These are phyloP conservation scores for Heterobasidion occidentale DNA, from an alignment of 1,284 basidiomycete genomes.

Conservation along the genomic window DNA sequence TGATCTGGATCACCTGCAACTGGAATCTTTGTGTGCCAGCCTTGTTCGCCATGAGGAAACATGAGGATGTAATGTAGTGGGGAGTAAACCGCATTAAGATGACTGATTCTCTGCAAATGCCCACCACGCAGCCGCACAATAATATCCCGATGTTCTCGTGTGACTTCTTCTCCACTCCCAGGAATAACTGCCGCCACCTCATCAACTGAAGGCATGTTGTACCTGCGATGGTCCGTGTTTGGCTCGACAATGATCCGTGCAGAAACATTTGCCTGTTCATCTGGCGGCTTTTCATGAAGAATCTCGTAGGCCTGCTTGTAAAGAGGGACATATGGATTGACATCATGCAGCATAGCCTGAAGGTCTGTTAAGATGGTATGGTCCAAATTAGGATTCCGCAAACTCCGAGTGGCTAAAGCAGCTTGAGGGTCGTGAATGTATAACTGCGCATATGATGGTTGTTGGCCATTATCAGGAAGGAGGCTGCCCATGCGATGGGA, in stretches of 20 bases:
- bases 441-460: slow-evolving; percentile 16
- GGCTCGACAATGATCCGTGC: slow-evolving; percentile 7
- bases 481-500: slow-evolving; percentile 15
- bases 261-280: not conserved
- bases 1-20: slow-evolving; percentile 1
- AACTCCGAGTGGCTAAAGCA: slow-evolving; percentile 9
- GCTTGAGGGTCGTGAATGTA: slow-evolving; percentile 15
- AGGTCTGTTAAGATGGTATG: slow-evolving; percentile 11
- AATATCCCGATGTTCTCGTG: slow-evolving; percentile 9
- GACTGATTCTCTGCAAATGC: slow-evolving; percentile 22
- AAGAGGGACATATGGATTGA: slow-evolving; percentile 10
- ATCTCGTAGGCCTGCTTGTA: slow-evolving; percentile 14
- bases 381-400: slow-evolving; percentile 9
- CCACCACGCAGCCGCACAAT: slow-evolving; percentile 8
- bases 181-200: slow-evolving; percentile 21
- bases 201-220: slow-evolving; percentile 19
- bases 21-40: slow-evolving; percentile 28
- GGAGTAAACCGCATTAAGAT: slow-evolving; percentile 26
- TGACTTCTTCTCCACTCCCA: slow-evolving; percentile 6
- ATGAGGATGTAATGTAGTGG: slow-evolving; percentile 31
- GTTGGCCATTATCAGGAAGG: slow-evolving; percentile 7
- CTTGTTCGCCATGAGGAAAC: slow-evolving; percentile 30
- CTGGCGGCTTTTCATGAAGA: slow-evolving; percentile 4
- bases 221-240: slow-evolving; percentile 11
- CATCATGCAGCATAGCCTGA: slow-evolving; percentile 9